Evolutionary conservation across 495 filamentous ascomycete genomes (phyloP), one percentile per base, ranked within the genome.

Genomic region (Bombardia bombarda): DNA sequence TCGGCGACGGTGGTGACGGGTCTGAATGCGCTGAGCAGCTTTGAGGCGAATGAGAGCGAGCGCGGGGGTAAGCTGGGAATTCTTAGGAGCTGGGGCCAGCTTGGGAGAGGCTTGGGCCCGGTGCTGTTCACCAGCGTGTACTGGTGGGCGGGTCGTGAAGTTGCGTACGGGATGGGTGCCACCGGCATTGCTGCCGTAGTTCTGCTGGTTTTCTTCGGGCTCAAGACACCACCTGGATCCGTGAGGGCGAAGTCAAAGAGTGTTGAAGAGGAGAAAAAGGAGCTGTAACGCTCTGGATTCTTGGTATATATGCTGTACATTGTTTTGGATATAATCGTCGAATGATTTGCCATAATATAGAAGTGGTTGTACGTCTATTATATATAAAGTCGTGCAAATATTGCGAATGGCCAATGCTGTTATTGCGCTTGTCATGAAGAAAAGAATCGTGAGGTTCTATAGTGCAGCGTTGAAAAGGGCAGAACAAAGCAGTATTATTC

Each of bases 91-190:
- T 77, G 68, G 66, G 84, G 92, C 3, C 92, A 97, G 66, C 69
- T 89, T 8, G 93, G 92, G 2, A 70, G 93, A 18, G 86, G 90
- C 3, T 60, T 90, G 16, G 92, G 92, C 0, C 92, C 92, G 1
- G 53, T 97, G 19, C 57, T 93, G 34, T 99, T 97, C 55, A 96
- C 90, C 51, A 83, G 86, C n/a, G 70, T 99, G 44, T 99, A 97
- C 66, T 99, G 92, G 92, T 99, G 93, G 93, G 90, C 87, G 23
- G 92, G 93, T 0, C 68, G 92, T 30, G 83, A 93, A 54, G 66
- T 80, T 13, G 92, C 92, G 1, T 99, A 95, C 60, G 70, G 68
- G 1, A 69, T 84, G 57, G 93, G 92, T 3, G 86, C 87, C 0
- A 58, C 73, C 24, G 87, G 86, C 2, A 95, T 97, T 73, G 54